Evolutionary conservation across 371 early-diverging fungal genomes (phyloP).

Genomic region (Mucor circinelloides): DNA sequence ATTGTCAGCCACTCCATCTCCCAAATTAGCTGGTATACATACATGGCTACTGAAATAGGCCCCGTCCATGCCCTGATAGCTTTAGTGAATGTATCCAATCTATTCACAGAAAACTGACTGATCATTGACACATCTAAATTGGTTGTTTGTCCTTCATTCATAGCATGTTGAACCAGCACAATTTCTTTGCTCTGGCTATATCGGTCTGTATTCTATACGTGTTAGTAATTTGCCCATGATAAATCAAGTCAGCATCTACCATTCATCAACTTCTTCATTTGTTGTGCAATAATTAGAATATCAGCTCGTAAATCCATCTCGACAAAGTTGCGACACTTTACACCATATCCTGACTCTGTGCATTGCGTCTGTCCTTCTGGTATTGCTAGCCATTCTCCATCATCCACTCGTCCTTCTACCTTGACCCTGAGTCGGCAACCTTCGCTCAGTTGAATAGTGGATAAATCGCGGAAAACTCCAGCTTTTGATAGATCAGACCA

Average conservation of each 20-base stretch:
- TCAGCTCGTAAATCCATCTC: conserved; percentile 37
- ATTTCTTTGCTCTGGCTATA: conserved; percentile 19
- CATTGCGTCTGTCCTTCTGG: conserved; percentile 27
- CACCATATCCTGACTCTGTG: conserved; percentile 21
- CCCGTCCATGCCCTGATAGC: conserved; percentile 57
- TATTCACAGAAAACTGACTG: conserved; percentile 64
- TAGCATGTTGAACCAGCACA: conserved; percentile 10
- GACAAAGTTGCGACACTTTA: conserved; percentile 34
- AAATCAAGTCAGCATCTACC: conserved; percentile 15
- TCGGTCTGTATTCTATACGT: background rate
- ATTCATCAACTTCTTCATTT: conserved; percentile 28
- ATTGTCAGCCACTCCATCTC: no score
- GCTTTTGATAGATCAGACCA: conserved; percentile 30
- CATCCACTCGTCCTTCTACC: conserved; percentile 20
- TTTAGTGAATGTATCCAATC: conserved; percentile 54
- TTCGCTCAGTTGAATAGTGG: conserved; percentile 28
- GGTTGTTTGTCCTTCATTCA: background rate
- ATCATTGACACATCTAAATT: conserved; percentile 51
- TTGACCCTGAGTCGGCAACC: conserved; percentile 39
- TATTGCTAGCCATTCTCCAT: conserved; percentile 31
- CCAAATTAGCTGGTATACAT: conserved; percentile 9
- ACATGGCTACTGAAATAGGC: conserved; percentile 63
- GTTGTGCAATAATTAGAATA: conserved; percentile 32
- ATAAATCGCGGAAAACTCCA: conserved; percentile 40
- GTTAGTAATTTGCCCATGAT: background rate